Base-by-base conservation (phyloP, 1,284 basidiomycete species). In the Naganishia cerealis region DNA sequence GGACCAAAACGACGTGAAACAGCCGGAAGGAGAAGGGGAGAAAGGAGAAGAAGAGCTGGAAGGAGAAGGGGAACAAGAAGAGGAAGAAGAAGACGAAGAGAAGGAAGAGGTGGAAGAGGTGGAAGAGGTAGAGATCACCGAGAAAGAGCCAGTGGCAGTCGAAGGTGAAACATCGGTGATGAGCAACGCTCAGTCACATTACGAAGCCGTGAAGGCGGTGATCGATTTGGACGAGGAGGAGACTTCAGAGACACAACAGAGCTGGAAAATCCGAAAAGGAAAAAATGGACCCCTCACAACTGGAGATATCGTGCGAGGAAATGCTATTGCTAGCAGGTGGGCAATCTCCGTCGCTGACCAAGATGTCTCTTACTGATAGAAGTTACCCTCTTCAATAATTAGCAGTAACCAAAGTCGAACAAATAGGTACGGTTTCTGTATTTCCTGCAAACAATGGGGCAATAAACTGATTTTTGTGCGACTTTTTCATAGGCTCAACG, bases 201-300 rank as follows among this genome's bases (percentile, higher is more conserved):
- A n/a, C n/a, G 33, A 53, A 6, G 50, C 21, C n/a, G 33, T 24
- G 6, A 38, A 63, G 24, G 24, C 24, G 21, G 24, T 33, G 5
- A 21, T 50, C 21, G 50, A 29, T 24, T 38, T 42, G 9, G 50
- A 42, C 8, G 46, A 7, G 24, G 24, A 53, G n/a, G 61, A 63
- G 24, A 63, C 50, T 7, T 4, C 42, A 38, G 61, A 63, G 43
- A 54, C 61, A 33, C 61, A 63, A 40, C 42, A 38, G 15, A 63
- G 50, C 29, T 63, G 61, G 61, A 33, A 63, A 15, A 63, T 63
- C 21, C 50, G 61, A 10, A 54, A 63, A 63, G 50, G 61, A 42
- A 36, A 33, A 26, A 40, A 40, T 52, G 50, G 50, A 54, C 50
- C 61, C 15, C 21, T 54, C n/a, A 29, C 21, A 13, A 13, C 50